These are phyloP conservation scores for Tympanopsis confertula DNA, from an alignment of 2,329 filamentous ascomycete genomes.

Conservation along the genomic window DNA sequence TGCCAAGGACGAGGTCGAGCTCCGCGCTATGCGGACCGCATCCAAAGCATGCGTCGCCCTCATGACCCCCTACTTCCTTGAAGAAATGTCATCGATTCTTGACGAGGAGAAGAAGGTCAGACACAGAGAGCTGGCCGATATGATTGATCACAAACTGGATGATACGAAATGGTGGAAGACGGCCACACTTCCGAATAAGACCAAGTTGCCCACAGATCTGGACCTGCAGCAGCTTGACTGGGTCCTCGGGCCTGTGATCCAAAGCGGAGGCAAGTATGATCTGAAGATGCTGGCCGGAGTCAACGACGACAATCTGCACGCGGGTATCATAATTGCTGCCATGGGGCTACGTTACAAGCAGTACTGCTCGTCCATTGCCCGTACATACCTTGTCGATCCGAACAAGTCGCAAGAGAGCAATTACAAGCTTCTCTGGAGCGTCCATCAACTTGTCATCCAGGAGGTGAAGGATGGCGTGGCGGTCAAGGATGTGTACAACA, in stretches of 20 bases:
- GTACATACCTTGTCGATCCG: conserved; percentile 92
- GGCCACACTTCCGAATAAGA: conserved; percentile 54
- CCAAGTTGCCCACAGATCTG: conserved; percentile 75
- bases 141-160: conserved; percentile 83
- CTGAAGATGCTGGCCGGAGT: conserved; percentile 68
- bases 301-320: conserved; percentile 72
- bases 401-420: conserved; percentile 91
- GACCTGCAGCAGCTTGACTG: conserved; percentile 85
- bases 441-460: conserved; percentile 84
- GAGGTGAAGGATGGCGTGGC: conserved; percentile 76
- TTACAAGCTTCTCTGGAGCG: conserved; percentile 75
- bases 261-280: conserved; percentile 93
- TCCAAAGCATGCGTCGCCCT: conserved; percentile 88
- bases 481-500: conserved; percentile 84
- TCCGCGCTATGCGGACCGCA: conserved; percentile 86
- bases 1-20: conserved; percentile 90
- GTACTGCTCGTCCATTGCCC: conserved; percentile 82
- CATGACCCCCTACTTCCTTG: conserved; percentile 93
- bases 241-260: conserved; percentile 80
- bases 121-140: conserved; percentile 74
- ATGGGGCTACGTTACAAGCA: conserved; percentile 91
- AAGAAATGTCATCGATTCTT: conserved; percentile 92
- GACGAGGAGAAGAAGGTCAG: conserved; percentile 96
- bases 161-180: conserved; percentile 87
- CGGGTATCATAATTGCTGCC: conserved; percentile 85